phyloP scores from a whole-genome alignment of 208 protist genomes.

The Tritrichomonas musculus region DNA sequence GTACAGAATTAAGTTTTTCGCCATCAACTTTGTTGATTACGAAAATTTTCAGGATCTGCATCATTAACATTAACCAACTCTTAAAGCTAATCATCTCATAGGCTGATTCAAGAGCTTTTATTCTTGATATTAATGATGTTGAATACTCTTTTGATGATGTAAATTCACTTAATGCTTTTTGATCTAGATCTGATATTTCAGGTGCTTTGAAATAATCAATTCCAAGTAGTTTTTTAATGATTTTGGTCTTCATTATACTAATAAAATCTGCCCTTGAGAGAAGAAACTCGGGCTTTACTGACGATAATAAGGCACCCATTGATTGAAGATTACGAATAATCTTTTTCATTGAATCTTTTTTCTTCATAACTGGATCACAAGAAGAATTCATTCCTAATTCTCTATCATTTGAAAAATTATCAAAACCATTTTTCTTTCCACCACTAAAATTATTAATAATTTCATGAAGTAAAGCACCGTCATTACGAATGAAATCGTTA shows the following conservation, averaged over 20 bases:
- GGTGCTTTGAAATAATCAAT: slow-evolving; percentile 26
- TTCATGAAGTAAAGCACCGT: neutral
- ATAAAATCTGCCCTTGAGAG: neutral
- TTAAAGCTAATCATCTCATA: neutral
- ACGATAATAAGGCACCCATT: neutral
- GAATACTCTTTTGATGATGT: neutral
- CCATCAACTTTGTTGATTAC: neutral
- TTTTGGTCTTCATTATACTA: neutral
- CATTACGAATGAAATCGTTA: neutral
- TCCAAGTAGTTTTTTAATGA: neutral
- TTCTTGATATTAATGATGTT: neutral
- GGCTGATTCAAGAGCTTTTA: neutral
- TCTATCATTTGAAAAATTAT: neutral
- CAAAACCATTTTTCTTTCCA: neutral
- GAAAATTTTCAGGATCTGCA: neutral
- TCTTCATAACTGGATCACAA: neutral
- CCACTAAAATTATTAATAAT: neutral
- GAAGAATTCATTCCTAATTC: neutral
- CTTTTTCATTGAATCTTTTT: neutral
- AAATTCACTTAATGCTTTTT: neutral
- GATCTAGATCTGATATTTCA: neutral
- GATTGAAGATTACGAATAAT: neutral
- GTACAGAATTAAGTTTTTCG: neutral
- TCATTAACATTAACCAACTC: neutral
- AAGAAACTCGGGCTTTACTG: neutral